Evolutionary conservation across 176 grass and related monocot species (phyloP).

Genomic region (Musa troglodytarum): DNA sequence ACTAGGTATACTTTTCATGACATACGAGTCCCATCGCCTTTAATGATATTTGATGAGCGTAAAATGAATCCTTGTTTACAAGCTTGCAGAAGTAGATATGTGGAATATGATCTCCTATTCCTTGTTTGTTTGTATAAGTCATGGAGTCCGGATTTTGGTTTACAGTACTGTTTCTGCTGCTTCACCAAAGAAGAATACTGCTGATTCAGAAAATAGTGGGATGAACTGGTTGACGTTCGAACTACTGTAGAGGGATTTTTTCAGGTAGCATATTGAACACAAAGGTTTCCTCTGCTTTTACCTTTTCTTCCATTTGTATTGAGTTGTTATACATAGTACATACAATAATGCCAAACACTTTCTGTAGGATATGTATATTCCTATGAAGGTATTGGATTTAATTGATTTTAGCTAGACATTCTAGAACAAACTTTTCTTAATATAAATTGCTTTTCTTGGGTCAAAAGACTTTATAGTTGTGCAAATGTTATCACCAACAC

Average conservation of each 20-base stretch:
- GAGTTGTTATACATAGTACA: too few relatives aligned
- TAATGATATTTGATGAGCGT: neutral
- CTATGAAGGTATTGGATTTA: neutral
- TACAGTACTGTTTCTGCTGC: slow-evolving; percentile 11
- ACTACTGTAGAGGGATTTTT: slow-evolving; percentile 97
- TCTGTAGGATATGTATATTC: neutral
- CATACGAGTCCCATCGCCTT: neutral
- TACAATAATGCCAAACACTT: neutral
- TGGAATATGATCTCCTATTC: neutral
- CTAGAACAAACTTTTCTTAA: too few relatives aligned
- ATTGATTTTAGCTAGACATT: too few relatives aligned
- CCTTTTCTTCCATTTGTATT: neutral
- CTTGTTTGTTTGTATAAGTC: neutral
- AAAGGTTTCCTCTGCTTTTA: too few relatives aligned
- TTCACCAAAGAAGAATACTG: slow-evolving; percentile 31
- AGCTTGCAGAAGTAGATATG: neutral
- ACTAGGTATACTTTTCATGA: slow-evolving; percentile 34
- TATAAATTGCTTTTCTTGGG: too few relatives aligned
- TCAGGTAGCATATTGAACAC: slow-evolving; percentile 40
- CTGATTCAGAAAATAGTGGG: slow-evolving; percentile 45
- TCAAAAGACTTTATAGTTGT: too few relatives aligned
- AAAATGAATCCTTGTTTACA: neutral
- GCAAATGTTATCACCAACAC: too few relatives aligned
- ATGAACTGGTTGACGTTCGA: slow-evolving; percentile 90
- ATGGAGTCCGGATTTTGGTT: neutral